Evolutionary conservation across 2,329 filamentous ascomycete genomes (phyloP), one percentile per base, ranked within the genome.

Genomic region (Ophiostoma novo-ulmi): DNA sequence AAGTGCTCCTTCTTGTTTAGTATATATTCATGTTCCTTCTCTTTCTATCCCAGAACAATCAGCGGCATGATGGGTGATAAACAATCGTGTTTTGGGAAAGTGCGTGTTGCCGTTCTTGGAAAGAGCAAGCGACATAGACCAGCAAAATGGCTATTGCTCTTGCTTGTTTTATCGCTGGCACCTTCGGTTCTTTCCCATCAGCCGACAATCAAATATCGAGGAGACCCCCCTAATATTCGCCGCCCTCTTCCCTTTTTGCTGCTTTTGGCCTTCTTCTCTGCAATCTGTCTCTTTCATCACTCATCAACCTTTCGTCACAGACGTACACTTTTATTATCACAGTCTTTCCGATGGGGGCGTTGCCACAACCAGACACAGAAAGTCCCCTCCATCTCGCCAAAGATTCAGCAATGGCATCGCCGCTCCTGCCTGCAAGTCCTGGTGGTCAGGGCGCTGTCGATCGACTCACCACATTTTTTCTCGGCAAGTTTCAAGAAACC

Each of bases 401-500:
- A 14, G 3, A 22, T 6, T 6, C 22, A 20, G 8, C 38, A 39
- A 67, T 52, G 66, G 5, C 66, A 55, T 20, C 66, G 11, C 44
- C 26, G 13, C 66, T 26, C 17, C 7, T 44, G 3, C 66, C 17
- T 20, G 67, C 66, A 39, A 48, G 55, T 41, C 48, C 65, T 13
- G 3, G 41, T 7, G 31, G 67, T 31, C 55, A 36, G 14, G 36
- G 67, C 41, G 36, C 66, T 1, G 71, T 74, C 17, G 73, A 74
- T n/a, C 38, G 69, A 20, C 52, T 74, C 6, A 68, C 73, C 10
- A 68, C 73, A 0, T 74, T 67, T n/a, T 74, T 74, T 31, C 48
- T 74, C 17, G n/a, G 66, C 44, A 71, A 67, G 14, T 71, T 74
- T 35, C 73, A 74, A 20, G 71, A 74, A 14, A 63, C 69, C 26